Conservation (phyloP, 2,329 filamentous ascomycete genomes). For the Colletotrichum tabaci region DNA sequence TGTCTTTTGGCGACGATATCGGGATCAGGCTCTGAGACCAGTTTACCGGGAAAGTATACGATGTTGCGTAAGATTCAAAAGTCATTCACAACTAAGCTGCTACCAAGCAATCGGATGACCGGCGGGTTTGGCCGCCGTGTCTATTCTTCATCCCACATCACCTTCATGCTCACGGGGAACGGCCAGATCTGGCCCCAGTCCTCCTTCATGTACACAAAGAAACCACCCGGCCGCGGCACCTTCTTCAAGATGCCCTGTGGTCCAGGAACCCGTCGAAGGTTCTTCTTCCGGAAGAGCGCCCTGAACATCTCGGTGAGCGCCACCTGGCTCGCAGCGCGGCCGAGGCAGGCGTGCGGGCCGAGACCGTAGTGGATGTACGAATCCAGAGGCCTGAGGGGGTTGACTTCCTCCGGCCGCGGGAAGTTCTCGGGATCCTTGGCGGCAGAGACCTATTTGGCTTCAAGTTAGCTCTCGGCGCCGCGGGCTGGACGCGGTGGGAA, state of each 20-base stretch:
- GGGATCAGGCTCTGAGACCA: no score
- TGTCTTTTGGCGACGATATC: not conserved
- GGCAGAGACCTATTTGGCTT: constrained; percentile 59
- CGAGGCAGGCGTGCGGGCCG: constrained; percentile 75
- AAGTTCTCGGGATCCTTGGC: constrained; percentile 72
- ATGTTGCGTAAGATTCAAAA: no score
- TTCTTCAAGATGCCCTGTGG: constrained; percentile 78
- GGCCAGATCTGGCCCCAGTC: constrained; percentile 70
- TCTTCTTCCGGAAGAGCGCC: constrained; percentile 72
- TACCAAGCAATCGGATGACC: not conserved
- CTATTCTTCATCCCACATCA: constrained; percentile 60
- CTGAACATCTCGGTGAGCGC: constrained; percentile 79
- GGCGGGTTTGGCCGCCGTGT: not conserved
- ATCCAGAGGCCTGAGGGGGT: constrained; percentile 74
- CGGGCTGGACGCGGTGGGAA: no score
- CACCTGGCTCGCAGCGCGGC: constrained; percentile 71
- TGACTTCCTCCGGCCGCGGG: constrained; percentile 72
- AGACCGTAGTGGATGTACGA: constrained; percentile 76
- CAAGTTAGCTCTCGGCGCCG: not conserved
- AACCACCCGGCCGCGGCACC: constrained; percentile 67
- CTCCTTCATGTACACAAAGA: constrained; percentile 75
- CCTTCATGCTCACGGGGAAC: constrained; percentile 68
- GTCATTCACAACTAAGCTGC: no score
- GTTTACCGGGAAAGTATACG: no score
- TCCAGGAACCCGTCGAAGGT: constrained; percentile 73